Percentiles rank a stretch among this genome's conserved stretches.
phyloP scores from a whole-genome alignment of 208 protist genomes.

The Trypanosoma caninum region DNA sequence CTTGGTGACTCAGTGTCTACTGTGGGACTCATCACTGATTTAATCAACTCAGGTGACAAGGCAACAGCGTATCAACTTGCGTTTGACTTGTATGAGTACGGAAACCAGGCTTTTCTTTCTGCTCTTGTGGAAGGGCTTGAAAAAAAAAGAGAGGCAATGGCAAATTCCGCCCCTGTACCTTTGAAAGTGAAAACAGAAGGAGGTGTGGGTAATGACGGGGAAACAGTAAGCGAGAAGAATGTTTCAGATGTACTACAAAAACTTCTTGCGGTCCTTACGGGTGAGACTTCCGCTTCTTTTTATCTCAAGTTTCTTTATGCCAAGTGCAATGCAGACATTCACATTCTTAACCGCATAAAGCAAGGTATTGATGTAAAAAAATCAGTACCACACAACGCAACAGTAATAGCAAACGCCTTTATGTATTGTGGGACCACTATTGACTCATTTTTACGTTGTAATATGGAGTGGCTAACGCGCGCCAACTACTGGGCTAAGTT shows the following conservation, averaged over 20 bases:
- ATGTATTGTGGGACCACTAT: conserved; percentile 98
- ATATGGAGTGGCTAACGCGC: conserved; percentile 95
- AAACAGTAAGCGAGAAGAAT: conserved; percentile 6
- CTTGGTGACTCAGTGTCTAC: conserved; percentile 88
- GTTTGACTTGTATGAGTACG: conserved; percentile 88
- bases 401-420: conserved; percentile 95
- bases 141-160: background rate
- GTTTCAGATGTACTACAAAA: conserved; percentile 41
- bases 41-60: conserved; percentile 61
- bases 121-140: conserved; percentile 48
- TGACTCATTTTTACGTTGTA: conserved; percentile 97
- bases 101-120: conserved; percentile 87
- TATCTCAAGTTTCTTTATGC: conserved; percentile 96
- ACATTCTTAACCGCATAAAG: conserved; percentile 96
- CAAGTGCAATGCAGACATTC: conserved; percentile 92
- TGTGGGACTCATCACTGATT: conserved; percentile 67
- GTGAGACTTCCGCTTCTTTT: conserved; percentile 89
- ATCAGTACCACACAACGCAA: conserved; percentile 91
- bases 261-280: conserved; percentile 76
- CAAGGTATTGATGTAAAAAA: conserved; percentile 62
- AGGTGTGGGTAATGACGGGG: background rate
- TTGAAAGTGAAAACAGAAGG: conserved; percentile 7
- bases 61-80: conserved; percentile 81
- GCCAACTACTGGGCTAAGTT: conserved; percentile 98
- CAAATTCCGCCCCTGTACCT: background rate